Conservation (phyloP, 768 basidiomycete genomes). For the Xerocomellus chrysenteron region DNA sequence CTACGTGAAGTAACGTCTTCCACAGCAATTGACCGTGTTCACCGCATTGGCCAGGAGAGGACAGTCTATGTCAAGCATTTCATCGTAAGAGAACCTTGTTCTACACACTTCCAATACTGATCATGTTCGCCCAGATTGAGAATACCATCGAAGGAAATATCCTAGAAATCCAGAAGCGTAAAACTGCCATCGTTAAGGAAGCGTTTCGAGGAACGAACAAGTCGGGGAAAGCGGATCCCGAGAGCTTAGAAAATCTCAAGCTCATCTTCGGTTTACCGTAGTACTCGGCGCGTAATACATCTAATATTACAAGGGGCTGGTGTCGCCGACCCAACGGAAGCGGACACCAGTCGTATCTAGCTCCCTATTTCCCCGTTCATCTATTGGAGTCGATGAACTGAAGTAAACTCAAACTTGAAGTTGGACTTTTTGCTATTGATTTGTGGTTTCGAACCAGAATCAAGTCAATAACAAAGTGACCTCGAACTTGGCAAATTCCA, state of each 20-base stretch:
- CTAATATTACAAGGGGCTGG: too few species aligned
- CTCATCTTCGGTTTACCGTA: slow-evolving; percentile 38
- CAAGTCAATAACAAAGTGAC: too few species aligned
- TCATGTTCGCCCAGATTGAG: slow-evolving; percentile 45
- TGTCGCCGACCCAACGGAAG: too few species aligned
- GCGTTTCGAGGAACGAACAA: slow-evolving; percentile 64
- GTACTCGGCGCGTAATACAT: slow-evolving; percentile 8
- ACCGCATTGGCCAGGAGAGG: slow-evolving; percentile 80
- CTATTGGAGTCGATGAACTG: too few species aligned
- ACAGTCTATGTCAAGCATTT: slow-evolving; percentile 84
- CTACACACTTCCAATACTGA: background rate
- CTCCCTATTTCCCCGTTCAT: too few species aligned
- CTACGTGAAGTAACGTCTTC: slow-evolving; percentile 4
- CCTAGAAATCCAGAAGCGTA: slow-evolving; percentile 78
- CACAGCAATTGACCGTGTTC: slow-evolving; percentile 83
- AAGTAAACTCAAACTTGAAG: too few species aligned
- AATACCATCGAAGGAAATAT: slow-evolving; percentile 81
- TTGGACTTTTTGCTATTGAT: too few species aligned
- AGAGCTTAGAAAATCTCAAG: slow-evolving; percentile 79
- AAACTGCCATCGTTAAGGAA: slow-evolving; percentile 83
- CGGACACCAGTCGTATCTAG: too few species aligned
- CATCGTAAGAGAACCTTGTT: slow-evolving; percentile 50
- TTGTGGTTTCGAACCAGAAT: too few species aligned
- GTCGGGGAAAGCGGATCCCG: slow-evolving; percentile 51
- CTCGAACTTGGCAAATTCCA: too few species aligned